Evolutionary conservation across 169 alveolate genomes (phyloP).

Genomic region (Eimeria acervulina): DNA sequence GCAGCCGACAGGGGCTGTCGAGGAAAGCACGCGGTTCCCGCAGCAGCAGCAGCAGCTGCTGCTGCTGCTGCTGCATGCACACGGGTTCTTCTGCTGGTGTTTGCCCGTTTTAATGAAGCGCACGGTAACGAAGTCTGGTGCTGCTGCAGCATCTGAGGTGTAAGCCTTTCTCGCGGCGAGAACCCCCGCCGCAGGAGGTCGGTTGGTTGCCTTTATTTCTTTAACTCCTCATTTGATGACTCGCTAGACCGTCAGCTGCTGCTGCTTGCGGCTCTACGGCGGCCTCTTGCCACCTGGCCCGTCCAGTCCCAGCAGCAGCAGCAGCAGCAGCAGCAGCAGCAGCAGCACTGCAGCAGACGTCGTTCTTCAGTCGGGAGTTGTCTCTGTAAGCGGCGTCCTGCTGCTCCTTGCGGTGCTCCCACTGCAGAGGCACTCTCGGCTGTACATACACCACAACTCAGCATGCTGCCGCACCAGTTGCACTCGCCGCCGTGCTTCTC

Average conservation of each 20-base stretch:
- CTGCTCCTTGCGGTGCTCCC: background rate
- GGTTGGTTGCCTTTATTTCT: background rate
- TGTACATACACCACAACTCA: conserved; percentile 1
- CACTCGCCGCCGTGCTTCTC: conserved; percentile 49
- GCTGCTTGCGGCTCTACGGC: conserved; percentile 71
- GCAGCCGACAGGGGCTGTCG: conserved; percentile 74
- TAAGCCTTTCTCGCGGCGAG: background rate
- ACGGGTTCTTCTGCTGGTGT: background rate
- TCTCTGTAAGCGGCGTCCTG: background rate
- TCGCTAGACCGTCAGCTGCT: conserved; percentile 52
- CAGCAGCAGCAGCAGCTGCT: conserved; percentile 54
- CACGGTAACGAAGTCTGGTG: background rate
- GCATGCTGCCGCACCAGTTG: conserved; percentile 47
- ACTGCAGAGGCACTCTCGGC: conserved; percentile 39
- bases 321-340: conserved; percentile 70
- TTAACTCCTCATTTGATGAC: conserved; percentile 28
- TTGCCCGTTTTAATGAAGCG: background rate
- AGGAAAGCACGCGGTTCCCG: conserved; percentile 17
- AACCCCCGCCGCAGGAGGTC: background rate
- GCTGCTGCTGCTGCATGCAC: conserved; percentile 22
- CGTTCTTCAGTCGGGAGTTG: background rate
- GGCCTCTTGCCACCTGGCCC: conserved; percentile 52
- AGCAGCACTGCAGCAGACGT: conserved; percentile 5
- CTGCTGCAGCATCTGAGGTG: background rate
- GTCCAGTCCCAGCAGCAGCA: conserved; percentile 72